These are phyloP conservation scores for Penicillium hordei DNA, from an alignment of 2,329 filamentous ascomycete genomes.

Conservation along the genomic window DNA sequence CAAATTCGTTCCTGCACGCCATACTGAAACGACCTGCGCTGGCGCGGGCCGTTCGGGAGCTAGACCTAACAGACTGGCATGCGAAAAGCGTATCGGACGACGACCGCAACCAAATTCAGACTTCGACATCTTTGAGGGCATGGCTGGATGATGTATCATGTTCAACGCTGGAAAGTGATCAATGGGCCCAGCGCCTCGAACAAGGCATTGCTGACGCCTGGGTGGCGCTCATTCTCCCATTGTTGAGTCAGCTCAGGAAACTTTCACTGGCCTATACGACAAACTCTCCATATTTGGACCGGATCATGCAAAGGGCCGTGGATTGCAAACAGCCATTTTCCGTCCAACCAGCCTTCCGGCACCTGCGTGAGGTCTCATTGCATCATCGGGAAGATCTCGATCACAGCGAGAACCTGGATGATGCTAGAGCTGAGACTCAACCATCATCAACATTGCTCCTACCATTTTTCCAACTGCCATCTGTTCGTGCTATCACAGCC, in stretches of 20 bases:
- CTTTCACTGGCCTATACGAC: conserved; percentile 24
- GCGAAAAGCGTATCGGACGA: not conserved
- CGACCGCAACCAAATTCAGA: conserved; percentile 8
- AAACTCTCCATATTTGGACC: conserved; percentile 24
- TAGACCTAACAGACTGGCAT: conserved; percentile 28
- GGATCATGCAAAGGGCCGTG: conserved; percentile 23
- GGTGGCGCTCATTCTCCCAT: conserved; percentile 28
- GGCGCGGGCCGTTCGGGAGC: conserved; percentile 22
- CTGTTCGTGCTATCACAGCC: conserved; percentile 24
- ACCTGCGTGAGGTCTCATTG: conserved; percentile 24
- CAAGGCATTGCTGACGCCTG: conserved; percentile 28
- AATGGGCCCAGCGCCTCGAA: conserved; percentile 26
- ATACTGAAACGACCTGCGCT: conserved; percentile 25
- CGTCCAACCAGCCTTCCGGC: conserved; percentile 16
- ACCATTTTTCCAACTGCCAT: conserved; percentile 29
- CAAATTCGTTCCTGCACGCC: conserved; percentile 24
- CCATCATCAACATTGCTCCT: conserved; percentile 19
- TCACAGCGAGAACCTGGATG: conserved; percentile 8
- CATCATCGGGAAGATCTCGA: conserved; percentile 21
- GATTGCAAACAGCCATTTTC: conserved; percentile 21
- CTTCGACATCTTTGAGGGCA: not conserved
- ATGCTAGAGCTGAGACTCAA: conserved; percentile 8
- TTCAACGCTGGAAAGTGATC: conserved; percentile 20
- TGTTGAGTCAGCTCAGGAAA: conserved; percentile 25
- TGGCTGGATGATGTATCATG: conserved; percentile 15